These are phyloP conservation scores for Barnettozyma californica DNA, from an alignment of 805 yeast genomes.

Conservation along the genomic window DNA sequence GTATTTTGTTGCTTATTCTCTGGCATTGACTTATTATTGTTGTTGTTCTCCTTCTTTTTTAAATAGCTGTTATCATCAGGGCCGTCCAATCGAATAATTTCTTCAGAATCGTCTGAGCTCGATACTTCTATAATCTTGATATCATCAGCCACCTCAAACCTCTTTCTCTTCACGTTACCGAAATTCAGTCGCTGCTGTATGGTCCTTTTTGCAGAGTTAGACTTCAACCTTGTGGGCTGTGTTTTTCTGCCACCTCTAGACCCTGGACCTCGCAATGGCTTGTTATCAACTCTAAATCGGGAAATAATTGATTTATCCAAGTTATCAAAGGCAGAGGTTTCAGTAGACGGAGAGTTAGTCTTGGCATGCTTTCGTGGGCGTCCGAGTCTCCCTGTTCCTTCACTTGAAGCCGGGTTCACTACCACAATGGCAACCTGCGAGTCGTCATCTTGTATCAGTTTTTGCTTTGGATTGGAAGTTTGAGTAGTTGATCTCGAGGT, in stretches of 20 bases:
- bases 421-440: slow-evolving; percentile 24
- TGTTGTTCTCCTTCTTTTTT: background rate
- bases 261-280: slow-evolving; percentile 25
- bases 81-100: background rate
- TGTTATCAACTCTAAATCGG: slow-evolving; percentile 22
- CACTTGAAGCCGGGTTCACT: slow-evolving; percentile 23
- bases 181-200: slow-evolving; percentile 12
- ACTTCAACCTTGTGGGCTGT: background rate
- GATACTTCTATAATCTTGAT: slow-evolving; percentile 1
- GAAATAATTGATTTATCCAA: slow-evolving; percentile 21
- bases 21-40: background rate
- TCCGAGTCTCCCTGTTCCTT: slow-evolving; percentile 23
- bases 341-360: slow-evolving; percentile 1
- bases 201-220: slow-evolving; percentile 3
- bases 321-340: slow-evolving; percentile 14
- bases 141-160: background rate
- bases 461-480: slow-evolving; percentile 20
- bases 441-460: slow-evolving; percentile 17
- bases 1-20: background rate
- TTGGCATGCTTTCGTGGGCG: slow-evolving; percentile 20
- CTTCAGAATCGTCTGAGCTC: background rate
- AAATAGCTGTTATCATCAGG: background rate
- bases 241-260: slow-evolving; percentile 24
- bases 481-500: background rate
- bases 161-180: slow-evolving; percentile 1